Base-by-base conservation (phyloP, 2,329 filamentous ascomycete species). In the Phyllosticta ampelicida region DNA sequence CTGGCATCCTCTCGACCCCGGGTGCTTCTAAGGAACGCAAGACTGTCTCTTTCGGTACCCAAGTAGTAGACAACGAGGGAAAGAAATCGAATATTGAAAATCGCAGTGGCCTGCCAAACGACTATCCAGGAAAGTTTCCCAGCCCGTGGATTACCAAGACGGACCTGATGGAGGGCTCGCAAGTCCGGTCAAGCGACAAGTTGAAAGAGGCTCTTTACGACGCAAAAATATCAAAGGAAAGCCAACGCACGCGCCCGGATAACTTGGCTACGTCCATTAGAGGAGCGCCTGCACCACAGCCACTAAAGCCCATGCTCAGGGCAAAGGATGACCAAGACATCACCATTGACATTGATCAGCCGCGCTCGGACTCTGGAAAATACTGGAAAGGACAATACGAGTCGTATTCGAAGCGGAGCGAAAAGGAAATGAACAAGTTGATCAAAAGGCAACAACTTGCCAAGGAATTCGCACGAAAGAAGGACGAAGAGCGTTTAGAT, bases 311-410 rank as follows among this genome's bases (percentile, higher is more conserved):
- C 9, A 53, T 28, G 36, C 53, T 53, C 5, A 60, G 61, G 19
- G 69, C 69, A 19, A 72, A 70, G 54, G 74, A 75, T 63, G 80
- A 82, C 55, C 77, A 79, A 57, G 86, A 90, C 64, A 74, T 84
- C 59, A 89, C 86, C 0, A 73, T 85, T 53, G 87, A 90, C 65
- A 73, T 89, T 53, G 86, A 86, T 62, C 84, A 89, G 65, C 87
- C 88, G 6, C 81, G 84, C 62, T 89, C 87, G 1, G 81, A 86
- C 60, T 90, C 87, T 3, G 87, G 87, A 6, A 84, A 81, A 65
- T 90, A 87, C 71, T 92, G 88, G 88, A 91, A 91, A 71, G 79
- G 82, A 21, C 82, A 90, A 66, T 91, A 87, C 65, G 80, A 89
- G 63, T 80, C 78, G 57, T 92, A 91, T 66, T 84, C 88, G 53